Percentiles rank a stretch among this genome's conserved stretches.
Evolutionary conservation across 768 basidiomycete species (phyloP).

Genomic region (Phylloporus arenicola): DNA sequence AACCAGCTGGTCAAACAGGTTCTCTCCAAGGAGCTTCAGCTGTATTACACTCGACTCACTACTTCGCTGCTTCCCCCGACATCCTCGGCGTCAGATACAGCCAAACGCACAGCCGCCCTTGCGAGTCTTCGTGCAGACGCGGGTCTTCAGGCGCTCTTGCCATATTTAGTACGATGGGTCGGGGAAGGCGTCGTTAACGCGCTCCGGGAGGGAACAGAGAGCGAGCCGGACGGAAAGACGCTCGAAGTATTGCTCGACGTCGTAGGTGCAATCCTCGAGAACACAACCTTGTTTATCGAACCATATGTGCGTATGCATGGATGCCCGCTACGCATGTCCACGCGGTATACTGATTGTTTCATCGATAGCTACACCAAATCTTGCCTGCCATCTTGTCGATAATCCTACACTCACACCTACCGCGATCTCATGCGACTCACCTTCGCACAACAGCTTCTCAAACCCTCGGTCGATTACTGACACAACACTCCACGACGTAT

Average conservation of each 20-base stretch:
- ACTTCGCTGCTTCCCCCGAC: conserved; percentile 69
- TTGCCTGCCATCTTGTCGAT: conserved; percentile 89
- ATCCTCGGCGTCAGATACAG: conserved; percentile 40
- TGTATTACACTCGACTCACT: conserved; percentile 91
- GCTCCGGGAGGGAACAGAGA: conserved; percentile 44
- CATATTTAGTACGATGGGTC: conserved; percentile 93
- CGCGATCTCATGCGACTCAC: conserved; percentile 57
- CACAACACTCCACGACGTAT: conserved; percentile 83
- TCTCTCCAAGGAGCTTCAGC: conserved; percentile 86
- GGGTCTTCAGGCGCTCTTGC: conserved; percentile 84
- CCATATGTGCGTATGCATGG: conserved; percentile 71
- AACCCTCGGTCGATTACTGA: conserved; percentile 75
- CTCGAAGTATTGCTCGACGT: conserved; percentile 84
- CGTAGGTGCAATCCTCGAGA: conserved; percentile 78
- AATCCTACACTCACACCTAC: conserved; percentile 82
- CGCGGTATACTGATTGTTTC: too few species aligned
- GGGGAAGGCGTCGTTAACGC: conserved; percentile 78
- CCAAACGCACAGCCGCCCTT: conserved; percentile 83
- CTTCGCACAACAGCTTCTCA: conserved; percentile 80
- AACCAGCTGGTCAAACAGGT: conserved; percentile 86
- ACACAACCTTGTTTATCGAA: conserved; percentile 86
- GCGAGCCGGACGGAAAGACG: conserved; percentile 61
- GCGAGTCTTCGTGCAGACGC: conserved; percentile 87
- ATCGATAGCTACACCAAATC: conserved; percentile 82
- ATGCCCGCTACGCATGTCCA: not conserved